phyloP scores from a whole-genome alignment of 352 stramenopile species.

The Paralagenidium karlingii region DNA sequence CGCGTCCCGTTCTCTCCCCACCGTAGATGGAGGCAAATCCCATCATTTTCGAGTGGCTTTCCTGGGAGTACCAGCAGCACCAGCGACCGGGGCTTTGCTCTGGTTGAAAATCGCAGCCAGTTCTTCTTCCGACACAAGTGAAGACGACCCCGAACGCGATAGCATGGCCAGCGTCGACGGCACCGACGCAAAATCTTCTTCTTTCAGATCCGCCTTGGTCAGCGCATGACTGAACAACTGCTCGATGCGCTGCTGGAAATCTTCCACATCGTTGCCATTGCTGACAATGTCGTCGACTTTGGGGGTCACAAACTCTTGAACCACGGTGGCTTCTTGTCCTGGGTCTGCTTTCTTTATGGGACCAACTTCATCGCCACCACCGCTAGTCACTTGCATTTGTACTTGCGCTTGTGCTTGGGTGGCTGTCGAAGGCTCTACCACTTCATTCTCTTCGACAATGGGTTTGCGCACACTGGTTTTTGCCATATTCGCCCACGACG shows the following conservation, averaged over 20 bases:
- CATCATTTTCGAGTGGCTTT: too few species aligned
- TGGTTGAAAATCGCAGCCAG: too few species aligned
- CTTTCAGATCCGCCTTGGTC: too few species aligned
- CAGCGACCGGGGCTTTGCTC: too few species aligned
- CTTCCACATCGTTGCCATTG: too few species aligned
- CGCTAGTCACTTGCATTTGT: background rate
- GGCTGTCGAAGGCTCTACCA: background rate
- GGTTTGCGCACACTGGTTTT: slow-evolving; percentile 27
- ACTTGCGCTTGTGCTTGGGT: background rate
- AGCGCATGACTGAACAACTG: slow-evolving; percentile 30
- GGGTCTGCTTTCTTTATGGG: background rate
- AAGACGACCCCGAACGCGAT: too few species aligned
- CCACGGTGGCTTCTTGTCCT: background rate
- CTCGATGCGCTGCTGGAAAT: slow-evolving; percentile 30
- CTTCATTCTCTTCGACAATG: background rate
- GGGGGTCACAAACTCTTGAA: slow-evolving; percentile 2
- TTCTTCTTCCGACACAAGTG: too few species aligned
- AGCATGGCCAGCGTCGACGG: too few species aligned
- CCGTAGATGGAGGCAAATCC: too few species aligned
- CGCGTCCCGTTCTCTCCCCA: too few species aligned
- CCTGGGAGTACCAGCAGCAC: too few species aligned
- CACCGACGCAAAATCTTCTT: too few species aligned
- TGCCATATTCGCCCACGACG: slow-evolving; percentile 36
- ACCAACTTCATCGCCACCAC: background rate
- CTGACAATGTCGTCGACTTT: slow-evolving; percentile 4